Percentiles rank a stretch among this genome's conserved stretches.
phyloP scores from a whole-genome alignment of 768 basidiomycete species.

The Boletales sp. region DNA sequence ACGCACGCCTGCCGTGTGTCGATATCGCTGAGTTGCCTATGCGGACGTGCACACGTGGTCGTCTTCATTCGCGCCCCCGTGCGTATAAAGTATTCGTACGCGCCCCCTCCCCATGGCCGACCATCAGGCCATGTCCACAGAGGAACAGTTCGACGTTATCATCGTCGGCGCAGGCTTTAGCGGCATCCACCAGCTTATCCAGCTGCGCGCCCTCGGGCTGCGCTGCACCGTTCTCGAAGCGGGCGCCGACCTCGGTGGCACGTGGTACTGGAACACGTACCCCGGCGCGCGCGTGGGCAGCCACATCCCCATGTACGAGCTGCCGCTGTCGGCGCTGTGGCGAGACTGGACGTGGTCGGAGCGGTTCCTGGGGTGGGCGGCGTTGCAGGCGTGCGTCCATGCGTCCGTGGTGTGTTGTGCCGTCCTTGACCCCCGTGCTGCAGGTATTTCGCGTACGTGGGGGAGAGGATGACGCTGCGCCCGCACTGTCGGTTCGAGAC shows the following conservation, averaged over 20 bases:
- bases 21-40: too few relatives aligned
- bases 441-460: constrained; percentile 10
- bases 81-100: too few relatives aligned
- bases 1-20: too few relatives aligned
- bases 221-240: constrained; percentile 9
- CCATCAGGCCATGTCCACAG: too few relatives aligned
- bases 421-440: too few relatives aligned
- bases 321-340: constrained; percentile 7
- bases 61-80: too few relatives aligned
- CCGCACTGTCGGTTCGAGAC: constrained; percentile 13
- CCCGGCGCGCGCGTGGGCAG: constrained; percentile 12
- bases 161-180: not conserved
- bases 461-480: constrained; percentile 7
- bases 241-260: constrained; percentile 10
- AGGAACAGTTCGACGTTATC: constrained; percentile 9
- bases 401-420: too few relatives aligned
- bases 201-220: constrained; percentile 6
- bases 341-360: constrained; percentile 13
- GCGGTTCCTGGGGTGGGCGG: constrained; percentile 1
- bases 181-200: constrained; percentile 10
- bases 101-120: too few relatives aligned
- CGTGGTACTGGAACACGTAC: constrained; percentile 15
- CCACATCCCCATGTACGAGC: constrained; percentile 8
- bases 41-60: too few relatives aligned
- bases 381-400: constrained; percentile 10